These are phyloP conservation scores for Paramecium primaurelia DNA, from an alignment of 73 alveolate genomes.

Conservation along the genomic window DNA sequence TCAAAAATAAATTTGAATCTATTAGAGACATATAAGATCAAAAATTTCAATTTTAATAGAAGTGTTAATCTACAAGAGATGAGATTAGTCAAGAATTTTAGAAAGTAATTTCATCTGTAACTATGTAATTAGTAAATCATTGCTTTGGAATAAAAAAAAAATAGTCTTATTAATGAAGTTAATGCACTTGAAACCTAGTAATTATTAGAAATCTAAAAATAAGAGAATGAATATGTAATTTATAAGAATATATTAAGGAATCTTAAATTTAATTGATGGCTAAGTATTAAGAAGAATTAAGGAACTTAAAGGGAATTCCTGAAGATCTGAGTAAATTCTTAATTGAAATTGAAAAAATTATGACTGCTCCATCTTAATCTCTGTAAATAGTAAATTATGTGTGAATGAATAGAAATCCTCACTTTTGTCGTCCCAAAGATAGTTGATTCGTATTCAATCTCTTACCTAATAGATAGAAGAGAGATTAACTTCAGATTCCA, in stretches of 20 bases:
- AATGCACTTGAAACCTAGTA: neutral
- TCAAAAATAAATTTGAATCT: neutral
- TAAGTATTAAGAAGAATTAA: neutral
- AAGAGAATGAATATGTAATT: neutral
- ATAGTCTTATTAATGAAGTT: neutral
- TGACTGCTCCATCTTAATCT: constrained; percentile 24
- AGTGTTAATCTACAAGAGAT: neutral
- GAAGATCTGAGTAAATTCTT: neutral
- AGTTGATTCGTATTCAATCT: neutral
- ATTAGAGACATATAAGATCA: constrained; percentile 2
- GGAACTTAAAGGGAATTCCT: neutral
- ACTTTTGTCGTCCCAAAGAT: constrained; percentile 1
- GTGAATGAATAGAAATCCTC: neutral
- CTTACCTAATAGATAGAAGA: neutral
- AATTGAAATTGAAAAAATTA: neutral
- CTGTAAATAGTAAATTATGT: neutral
- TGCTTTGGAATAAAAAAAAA: neutral
- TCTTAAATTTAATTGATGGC: neutral
- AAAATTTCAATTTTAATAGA: neutral
- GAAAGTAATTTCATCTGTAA: neutral
- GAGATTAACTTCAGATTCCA: constrained; percentile 5
- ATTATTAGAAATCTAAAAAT: neutral
- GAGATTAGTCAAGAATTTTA: neutral
- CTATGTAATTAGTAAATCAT: neutral
- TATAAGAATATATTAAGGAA: neutral